Evolutionary conservation across 306 rosid species (phyloP), one percentile per base, ranked within the genome.

Genomic region (Lathyrus tuberosus): DNA sequence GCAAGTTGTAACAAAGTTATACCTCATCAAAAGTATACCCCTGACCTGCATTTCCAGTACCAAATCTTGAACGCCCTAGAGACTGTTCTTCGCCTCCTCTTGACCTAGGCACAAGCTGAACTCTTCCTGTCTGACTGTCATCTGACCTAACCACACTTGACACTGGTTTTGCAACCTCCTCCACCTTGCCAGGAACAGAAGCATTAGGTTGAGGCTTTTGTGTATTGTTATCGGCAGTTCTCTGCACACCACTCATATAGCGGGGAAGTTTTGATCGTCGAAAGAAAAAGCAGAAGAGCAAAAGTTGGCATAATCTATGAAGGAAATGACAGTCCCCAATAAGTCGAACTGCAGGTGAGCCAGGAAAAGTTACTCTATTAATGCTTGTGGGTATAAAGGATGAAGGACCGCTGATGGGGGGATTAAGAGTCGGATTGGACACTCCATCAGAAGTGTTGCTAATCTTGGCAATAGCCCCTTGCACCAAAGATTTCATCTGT

Each of bases 1-100:
- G 49, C 26, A 41, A 41, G 44, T 52, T 44, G 48, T 9, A 63
- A n/a, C 28, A 13, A 38, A 67, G 38, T 53, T 18, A 52, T 82
- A 90, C 98, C 97, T 94, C 98, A 64, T 94, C 98, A 75, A 80
- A 88, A 22, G 89, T 90, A 78, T 94, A 94, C 80, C 98, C 97
- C 83, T 87, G 98, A 60, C 97, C 98, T 64, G 96, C 97, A 85
- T 94, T 94, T 69, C 98, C 98, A 82, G 81, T 69, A 66, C 98
- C 98, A 9, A 87, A n/a, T 83, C 98, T 83, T 46, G 87, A 80
- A 76, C 92, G 84, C 58, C 79, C 92, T 53, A 83, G 79, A 61
- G 85, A 44, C 71, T 81, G 92, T 73, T 90, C 98, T 84, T 94
- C 98, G 28, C 60, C 85, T 76, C 89, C 97, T 81, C 87, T 88